phyloP scores from a whole-genome alignment of 176 grass and related monocot genomes.

The Oryza rufipogon region DNA sequence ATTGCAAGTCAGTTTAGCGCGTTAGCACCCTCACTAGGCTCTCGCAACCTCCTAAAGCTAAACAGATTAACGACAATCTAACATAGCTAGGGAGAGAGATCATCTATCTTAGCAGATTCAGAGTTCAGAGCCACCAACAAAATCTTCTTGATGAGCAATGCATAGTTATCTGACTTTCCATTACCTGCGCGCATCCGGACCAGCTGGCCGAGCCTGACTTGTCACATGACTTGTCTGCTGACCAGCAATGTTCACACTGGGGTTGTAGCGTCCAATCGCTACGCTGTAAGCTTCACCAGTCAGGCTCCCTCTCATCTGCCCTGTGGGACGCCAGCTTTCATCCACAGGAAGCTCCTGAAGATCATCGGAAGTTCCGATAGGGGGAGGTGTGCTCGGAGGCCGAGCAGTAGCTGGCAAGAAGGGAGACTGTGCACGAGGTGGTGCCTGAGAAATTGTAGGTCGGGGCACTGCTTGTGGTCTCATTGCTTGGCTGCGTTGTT shows the following conservation, averaged over 20 bases:
- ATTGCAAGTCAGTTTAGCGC: background rate
- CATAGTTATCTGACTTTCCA: too few species aligned
- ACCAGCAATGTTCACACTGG: constrained; percentile 17
- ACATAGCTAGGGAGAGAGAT: background rate
- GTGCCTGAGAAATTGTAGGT: constrained; percentile 10
- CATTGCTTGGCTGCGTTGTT: constrained; percentile 33
- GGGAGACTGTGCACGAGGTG: background rate
- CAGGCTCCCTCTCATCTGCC: constrained; percentile 88
- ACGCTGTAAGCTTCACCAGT: constrained; percentile 69
- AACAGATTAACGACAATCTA: background rate
- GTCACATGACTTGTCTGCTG: constrained; percentile 28
- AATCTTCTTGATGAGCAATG: background rate
- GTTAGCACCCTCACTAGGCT: background rate
- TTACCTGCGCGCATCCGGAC: background rate
- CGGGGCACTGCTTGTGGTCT: constrained; percentile 18
- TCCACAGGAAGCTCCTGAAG: constrained; percentile 52
- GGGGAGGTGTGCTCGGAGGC: background rate
- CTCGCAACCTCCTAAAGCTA: background rate
- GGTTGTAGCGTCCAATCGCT: constrained; percentile 59
- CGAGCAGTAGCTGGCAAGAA: background rate
- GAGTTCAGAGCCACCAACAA: background rate
- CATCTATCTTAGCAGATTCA: background rate
- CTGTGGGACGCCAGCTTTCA: constrained; percentile 70
- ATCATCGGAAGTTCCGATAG: constrained; percentile 17
- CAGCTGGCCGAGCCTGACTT: constrained; percentile 15